Evolutionary conservation across 139 green algal genomes (phyloP).

Genomic region (Chlamydomonas sphaeroides): DNA sequence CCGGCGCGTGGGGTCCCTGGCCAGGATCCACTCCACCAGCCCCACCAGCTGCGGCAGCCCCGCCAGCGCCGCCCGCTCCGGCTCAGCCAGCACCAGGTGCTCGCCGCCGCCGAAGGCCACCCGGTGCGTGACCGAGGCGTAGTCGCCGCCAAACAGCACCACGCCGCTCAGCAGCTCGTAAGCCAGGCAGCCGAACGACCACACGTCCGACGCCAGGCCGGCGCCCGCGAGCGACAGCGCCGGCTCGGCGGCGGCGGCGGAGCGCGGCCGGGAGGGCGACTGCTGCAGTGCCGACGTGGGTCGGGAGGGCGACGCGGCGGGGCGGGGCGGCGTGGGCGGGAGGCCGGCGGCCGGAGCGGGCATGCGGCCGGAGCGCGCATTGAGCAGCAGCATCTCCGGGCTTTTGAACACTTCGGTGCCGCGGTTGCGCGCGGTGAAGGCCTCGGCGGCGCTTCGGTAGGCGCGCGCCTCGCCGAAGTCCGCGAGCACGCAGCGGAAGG

Average conservation of each 20-base stretch:
- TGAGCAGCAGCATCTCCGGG: constrained; percentile 87
- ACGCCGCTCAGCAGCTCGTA: constrained; percentile 81
- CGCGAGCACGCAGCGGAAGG: constrained; percentile 71
- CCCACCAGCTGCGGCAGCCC: constrained; percentile 45
- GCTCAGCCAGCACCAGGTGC: constrained; percentile 31
- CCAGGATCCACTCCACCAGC: constrained; percentile 77
- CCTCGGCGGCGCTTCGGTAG: constrained; percentile 60
- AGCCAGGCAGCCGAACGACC: constrained; percentile 83
- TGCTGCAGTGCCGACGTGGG: too few species aligned
- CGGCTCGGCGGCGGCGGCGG: not conserved
- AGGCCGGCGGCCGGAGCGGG: not conserved
- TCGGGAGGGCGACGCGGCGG: not conserved
- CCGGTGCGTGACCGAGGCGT: constrained; percentile 55
- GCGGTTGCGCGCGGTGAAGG: constrained; percentile 60
- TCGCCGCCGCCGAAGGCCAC: constrained; percentile 49
- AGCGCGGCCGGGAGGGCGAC: not conserved
- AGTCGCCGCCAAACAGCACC: constrained; percentile 60
- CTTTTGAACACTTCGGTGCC: constrained; percentile 87
- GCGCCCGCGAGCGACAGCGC: constrained; percentile 51
- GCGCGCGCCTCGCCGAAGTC: constrained; percentile 85
- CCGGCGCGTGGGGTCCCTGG: constrained; percentile 60
- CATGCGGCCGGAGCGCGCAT: constrained; percentile 19
- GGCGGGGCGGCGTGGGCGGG: not conserved
- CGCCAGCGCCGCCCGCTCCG: constrained; percentile 35
- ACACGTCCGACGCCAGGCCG: constrained; percentile 77